phyloP scores from a whole-genome alignment of 768 basidiomycete species.

The Myochromella boudieri region DNA sequence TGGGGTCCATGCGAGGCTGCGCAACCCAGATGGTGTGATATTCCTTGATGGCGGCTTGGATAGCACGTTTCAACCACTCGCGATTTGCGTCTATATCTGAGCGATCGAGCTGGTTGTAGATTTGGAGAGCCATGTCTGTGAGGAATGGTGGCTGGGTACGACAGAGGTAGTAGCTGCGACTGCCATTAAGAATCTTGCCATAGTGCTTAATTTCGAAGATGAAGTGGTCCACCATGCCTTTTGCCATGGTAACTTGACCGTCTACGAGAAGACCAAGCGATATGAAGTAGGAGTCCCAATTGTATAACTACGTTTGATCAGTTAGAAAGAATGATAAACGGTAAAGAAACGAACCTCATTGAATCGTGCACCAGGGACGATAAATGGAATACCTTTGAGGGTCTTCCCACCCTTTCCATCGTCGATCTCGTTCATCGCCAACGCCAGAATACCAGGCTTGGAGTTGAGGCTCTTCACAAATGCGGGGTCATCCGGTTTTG shows the following conservation, averaged over 20 bases:
- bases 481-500: constrained; percentile 79
- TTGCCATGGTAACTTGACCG: constrained; percentile 90
- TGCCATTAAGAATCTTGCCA: constrained; percentile 95
- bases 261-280: constrained; percentile 92
- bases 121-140: constrained; percentile 97
- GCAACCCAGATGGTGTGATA: constrained; percentile 98
- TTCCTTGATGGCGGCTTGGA: constrained; percentile 97
- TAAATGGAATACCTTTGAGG: constrained; percentile 92
- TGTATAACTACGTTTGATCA: constrained; percentile 63
- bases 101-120: constrained; percentile 93
- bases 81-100: constrained; percentile 79
- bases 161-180: constrained; percentile 92
- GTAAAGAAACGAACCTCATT: constrained; percentile 65
- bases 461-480: constrained; percentile 93
- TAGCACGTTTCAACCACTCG: constrained; percentile 91
- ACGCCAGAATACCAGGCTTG: constrained; percentile 90
- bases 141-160: constrained; percentile 98
- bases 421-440: constrained; percentile 93
- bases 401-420: constrained; percentile 77
- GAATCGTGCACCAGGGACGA: constrained; percentile 94
- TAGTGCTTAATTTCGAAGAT: constrained; percentile 99
- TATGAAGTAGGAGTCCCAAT: constrained; percentile 97
- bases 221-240: constrained; percentile 98
- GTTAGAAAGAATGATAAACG: constrained; percentile 8
- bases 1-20: constrained; percentile 90